phyloP scores from a whole-genome alignment of 192 early-diverging fungal species.

The Chytriomyces hyalinus region DNA sequence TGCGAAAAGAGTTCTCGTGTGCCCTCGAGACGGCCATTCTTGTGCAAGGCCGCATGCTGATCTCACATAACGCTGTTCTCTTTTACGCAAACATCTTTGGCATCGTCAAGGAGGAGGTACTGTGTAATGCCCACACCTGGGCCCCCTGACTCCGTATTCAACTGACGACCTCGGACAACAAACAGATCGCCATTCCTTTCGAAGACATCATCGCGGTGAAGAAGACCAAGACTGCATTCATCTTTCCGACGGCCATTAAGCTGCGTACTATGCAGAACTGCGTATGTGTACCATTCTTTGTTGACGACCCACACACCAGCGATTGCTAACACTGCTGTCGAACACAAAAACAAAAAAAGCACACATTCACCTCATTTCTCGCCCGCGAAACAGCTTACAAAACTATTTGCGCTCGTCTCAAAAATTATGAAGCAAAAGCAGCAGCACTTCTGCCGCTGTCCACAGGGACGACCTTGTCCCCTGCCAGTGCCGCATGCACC shows the following conservation, averaged over 20 bases:
- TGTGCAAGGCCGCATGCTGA: constrained; percentile 8
- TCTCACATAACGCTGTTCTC: not conserved
- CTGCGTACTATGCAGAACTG: constrained; percentile 13
- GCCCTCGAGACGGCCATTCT: not conserved
- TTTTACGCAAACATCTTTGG: constrained; percentile 32
- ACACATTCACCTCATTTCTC: constrained; percentile 16
- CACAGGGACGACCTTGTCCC: not conserved
- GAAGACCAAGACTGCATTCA: constrained; percentile 21
- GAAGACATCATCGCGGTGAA: not conserved
- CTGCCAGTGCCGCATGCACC: not conserved
- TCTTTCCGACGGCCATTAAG: constrained; percentile 29
- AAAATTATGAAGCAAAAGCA: not conserved
- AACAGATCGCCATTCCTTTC: constrained; percentile 7
- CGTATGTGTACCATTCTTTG: not conserved
- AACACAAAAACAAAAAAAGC: not conserved
- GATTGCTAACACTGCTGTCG: not conserved
- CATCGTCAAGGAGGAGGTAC: constrained; percentile 25
- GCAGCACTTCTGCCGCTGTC: not conserved
- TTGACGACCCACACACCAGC: not conserved
- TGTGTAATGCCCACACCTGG: not conserved
- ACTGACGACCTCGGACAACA: not conserved
- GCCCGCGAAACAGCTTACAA: not conserved
- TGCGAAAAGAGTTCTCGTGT: constrained; percentile 5
- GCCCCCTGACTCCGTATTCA: not conserved
- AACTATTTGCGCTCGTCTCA: not conserved